Conservation (phyloP, 148 eudicot genomes). For the Salicornia ramosissima region DNA sequence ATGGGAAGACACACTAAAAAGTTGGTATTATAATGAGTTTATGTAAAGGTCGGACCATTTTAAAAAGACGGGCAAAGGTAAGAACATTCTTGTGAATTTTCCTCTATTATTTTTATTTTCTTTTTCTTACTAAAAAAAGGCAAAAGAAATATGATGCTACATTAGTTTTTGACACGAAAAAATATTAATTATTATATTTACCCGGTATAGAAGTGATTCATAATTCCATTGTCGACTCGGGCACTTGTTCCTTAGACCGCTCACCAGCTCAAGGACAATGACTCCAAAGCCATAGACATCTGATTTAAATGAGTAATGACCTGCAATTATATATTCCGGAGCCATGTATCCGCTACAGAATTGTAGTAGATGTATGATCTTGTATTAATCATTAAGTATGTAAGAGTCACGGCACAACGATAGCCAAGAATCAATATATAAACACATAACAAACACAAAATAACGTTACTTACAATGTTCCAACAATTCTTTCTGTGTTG, state of each 20-base stretch:
- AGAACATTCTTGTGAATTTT: too few relatives aligned
- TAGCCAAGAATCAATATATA: background rate
- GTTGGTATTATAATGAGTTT: too few relatives aligned
- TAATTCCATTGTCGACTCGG: background rate
- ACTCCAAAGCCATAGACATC: slow-evolving; percentile 34
- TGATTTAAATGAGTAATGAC: slow-evolving; percentile 28
- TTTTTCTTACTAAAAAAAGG: too few relatives aligned
- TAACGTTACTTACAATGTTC: slow-evolving; percentile 19
- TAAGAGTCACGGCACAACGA: background rate
- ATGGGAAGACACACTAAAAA: too few relatives aligned
- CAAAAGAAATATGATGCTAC: too few relatives aligned
- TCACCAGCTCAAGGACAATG: slow-evolving; percentile 31
- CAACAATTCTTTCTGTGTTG: slow-evolving; percentile 19
- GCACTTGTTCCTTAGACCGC: slow-evolving; percentile 24
- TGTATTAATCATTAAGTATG: background rate
- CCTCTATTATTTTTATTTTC: too few relatives aligned
- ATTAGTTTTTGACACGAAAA: too few relatives aligned
- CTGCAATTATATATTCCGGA: slow-evolving; percentile 27
- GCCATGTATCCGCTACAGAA: slow-evolving; percentile 28
- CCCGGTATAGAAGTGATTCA: slow-evolving; percentile 21
- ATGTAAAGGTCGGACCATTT: too few relatives aligned
- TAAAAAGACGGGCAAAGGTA: too few relatives aligned
- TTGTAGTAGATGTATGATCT: background rate
- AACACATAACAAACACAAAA: background rate
- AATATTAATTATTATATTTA: too few relatives aligned